Percentiles rank a stretch among this genome's conserved stretches.
Conservation (phyloP, 768 basidiomycete genomes). For the Mycena polygramma region DNA sequence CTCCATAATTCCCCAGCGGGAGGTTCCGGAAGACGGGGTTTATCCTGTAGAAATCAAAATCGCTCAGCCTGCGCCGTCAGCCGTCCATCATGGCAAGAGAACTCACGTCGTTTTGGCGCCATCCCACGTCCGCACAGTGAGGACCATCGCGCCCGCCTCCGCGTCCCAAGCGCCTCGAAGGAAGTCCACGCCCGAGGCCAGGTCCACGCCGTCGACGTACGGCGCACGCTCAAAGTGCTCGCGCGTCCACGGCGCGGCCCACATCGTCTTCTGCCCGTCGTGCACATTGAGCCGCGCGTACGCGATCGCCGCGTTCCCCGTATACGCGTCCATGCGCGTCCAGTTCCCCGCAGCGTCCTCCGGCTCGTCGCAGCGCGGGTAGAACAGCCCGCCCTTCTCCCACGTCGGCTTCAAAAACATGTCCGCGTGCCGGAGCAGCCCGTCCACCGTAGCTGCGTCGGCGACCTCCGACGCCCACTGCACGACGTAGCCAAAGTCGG, state of each 20-base stretch:
- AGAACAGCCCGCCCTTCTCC: slow-evolving; percentile 33
- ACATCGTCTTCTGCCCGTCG: slow-evolving; percentile 34
- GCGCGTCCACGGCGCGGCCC: slow-evolving; percentile 27
- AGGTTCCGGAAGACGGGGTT: slow-evolving; percentile 28
- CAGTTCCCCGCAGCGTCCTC: slow-evolving; percentile 27
- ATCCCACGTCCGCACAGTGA: slow-evolving; percentile 32
- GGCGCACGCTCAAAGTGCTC: slow-evolving; percentile 12
- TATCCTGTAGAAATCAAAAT: slow-evolving; percentile 12
- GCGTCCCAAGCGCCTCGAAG: slow-evolving; percentile 27
- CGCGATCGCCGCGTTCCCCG: slow-evolving; percentile 28
- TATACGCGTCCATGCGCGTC: slow-evolving; percentile 26
- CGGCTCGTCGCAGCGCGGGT: slow-evolving; percentile 21
- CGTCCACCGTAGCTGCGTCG: slow-evolving; percentile 18
- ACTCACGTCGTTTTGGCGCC: background rate
- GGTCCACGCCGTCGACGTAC: slow-evolving; percentile 32
- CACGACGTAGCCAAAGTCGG: slow-evolving; percentile 31
- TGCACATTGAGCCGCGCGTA: slow-evolving; percentile 34
- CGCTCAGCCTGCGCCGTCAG: background rate
- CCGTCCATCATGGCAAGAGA: background rate
- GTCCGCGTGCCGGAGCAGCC: slow-evolving; percentile 31
- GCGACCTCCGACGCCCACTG: slow-evolving; percentile 31
- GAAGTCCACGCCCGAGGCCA: slow-evolving; percentile 26
- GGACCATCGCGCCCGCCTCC: slow-evolving; percentile 25
- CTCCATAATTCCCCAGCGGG: slow-evolving; percentile 25
- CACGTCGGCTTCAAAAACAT: slow-evolving; percentile 25